Conservation (phyloP, 345 rosid genomes). For the Jatropha curcas region DNA sequence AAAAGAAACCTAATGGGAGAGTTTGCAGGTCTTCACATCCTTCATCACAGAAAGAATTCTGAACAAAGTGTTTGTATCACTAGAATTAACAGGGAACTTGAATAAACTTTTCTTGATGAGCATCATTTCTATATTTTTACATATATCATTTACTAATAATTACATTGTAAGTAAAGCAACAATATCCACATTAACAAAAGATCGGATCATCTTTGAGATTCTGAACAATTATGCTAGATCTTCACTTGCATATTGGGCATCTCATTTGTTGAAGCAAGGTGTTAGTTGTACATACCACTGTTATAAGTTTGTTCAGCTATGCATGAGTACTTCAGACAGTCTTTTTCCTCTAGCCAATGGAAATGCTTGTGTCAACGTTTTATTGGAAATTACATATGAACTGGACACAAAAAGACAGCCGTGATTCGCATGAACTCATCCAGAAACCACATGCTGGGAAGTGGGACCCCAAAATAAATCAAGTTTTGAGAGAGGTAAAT, state of each 20-base stretch:
- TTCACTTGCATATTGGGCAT: not conserved
- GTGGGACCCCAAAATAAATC: not conserved
- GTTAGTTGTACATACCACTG: constrained; percentile 4
- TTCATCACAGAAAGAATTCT: not conserved
- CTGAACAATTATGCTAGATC: not conserved
- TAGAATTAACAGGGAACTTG: not conserved
- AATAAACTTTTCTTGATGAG: not conserved
- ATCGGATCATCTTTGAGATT: not conserved
- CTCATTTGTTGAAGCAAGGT: not conserved
- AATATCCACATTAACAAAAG: constrained; percentile 1
- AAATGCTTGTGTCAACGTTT: not conserved
- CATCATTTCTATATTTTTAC: not conserved
- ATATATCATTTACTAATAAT: not conserved
- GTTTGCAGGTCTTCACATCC: not conserved
- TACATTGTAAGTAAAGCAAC: not conserved
- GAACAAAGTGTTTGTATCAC: not conserved
- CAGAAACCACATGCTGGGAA: not conserved
- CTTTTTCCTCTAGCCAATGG: not conserved
- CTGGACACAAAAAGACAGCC: not conserved
- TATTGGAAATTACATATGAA: not conserved
- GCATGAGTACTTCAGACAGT: not conserved
- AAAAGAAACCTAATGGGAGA: not conserved
- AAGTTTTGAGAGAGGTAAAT: not conserved
- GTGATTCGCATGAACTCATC: not conserved
- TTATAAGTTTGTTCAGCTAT: not conserved